These are phyloP conservation scores for Beauveria asiatica DNA, from an alignment of 2,329 filamentous ascomycete species.

Conservation along the genomic window DNA sequence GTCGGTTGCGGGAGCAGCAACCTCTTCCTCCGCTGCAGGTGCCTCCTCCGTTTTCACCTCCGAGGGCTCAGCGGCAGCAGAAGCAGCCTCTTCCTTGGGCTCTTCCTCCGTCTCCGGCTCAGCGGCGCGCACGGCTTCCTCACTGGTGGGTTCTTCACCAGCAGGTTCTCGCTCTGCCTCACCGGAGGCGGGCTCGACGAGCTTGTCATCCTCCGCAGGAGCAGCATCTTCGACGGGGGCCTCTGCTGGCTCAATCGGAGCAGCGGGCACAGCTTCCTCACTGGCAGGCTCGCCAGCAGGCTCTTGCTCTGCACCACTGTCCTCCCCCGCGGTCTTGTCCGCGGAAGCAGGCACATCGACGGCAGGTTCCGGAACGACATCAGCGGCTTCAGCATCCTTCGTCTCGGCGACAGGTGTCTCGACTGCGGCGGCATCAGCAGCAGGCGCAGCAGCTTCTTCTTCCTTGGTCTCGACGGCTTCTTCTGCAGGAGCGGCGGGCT, in stretches of 20 bases:
- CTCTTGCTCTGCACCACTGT: neutral
- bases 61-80: neutral
- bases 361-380: neutral
- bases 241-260: neutral
- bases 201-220: neutral
- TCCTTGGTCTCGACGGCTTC: neutral
- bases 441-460: neutral
- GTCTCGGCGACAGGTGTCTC: neutral
- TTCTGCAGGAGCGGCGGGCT: neutral
- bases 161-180: constrained; percentile 7
- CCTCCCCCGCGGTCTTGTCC: neutral
- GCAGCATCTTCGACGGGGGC: neutral
- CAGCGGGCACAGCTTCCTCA: neutral
- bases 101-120: neutral
- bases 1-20: neutral
- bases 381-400: neutral
- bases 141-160: neutral
- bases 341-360: neutral
- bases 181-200: neutral
- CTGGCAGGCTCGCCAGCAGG: neutral
- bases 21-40: neutral
- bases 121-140: constrained; percentile 1
- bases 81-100: neutral
- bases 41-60: neutral
- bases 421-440: neutral